phyloP scores from a whole-genome alignment of 2,329 filamentous ascomycete species.

The Colletotrichum lindemuthianum region DNA sequence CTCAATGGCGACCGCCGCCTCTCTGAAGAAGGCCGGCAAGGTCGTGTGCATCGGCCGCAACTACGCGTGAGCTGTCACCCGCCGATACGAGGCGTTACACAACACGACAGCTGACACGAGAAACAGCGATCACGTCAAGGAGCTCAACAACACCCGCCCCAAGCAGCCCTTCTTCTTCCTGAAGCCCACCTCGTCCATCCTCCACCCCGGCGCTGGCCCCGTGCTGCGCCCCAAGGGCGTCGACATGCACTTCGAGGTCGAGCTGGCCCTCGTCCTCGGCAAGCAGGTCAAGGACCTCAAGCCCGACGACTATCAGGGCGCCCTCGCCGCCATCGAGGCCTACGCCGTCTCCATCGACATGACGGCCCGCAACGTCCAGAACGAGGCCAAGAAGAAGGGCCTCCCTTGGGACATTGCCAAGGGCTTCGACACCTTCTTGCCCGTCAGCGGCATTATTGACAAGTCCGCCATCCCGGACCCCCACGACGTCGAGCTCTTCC shows the following conservation, averaged over 20 bases:
- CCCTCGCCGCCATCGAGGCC: slow-evolving; percentile 83
- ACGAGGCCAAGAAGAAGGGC: slow-evolving; percentile 96
- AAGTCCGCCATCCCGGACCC: slow-evolving; percentile 86
- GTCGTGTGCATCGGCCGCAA: slow-evolving; percentile 95
- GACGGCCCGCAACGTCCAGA: slow-evolving; percentile 94
- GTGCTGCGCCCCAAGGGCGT: slow-evolving; percentile 85
- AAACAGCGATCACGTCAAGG: slow-evolving; percentile 86
- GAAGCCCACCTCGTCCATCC: slow-evolving; percentile 89
- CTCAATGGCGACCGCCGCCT: slow-evolving; percentile 54
- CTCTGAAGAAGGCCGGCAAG: slow-evolving; percentile 70
- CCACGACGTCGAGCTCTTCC: slow-evolving; percentile 86
- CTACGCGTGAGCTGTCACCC: slow-evolving; percentile 77
- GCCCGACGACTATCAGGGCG: slow-evolving; percentile 77
- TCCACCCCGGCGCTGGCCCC: slow-evolving; percentile 80
- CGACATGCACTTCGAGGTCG: slow-evolving; percentile 92
- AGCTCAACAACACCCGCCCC: slow-evolving; percentile 86
- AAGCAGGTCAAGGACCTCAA: slow-evolving; percentile 81
- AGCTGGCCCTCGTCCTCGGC: slow-evolving; percentile 89
- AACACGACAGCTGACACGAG: slow-evolving; percentile 34
- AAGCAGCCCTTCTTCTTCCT: slow-evolving; percentile 99
- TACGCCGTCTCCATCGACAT: slow-evolving; percentile 96
- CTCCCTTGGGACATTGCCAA: slow-evolving; percentile 97
- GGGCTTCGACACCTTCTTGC: slow-evolving; percentile 97
- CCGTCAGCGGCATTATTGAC: slow-evolving; percentile 82
- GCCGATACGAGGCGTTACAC: slow-evolving; percentile 34